Conservation (phyloP, 768 basidiomycete species). For the Tricholoma furcatifolium region DNA sequence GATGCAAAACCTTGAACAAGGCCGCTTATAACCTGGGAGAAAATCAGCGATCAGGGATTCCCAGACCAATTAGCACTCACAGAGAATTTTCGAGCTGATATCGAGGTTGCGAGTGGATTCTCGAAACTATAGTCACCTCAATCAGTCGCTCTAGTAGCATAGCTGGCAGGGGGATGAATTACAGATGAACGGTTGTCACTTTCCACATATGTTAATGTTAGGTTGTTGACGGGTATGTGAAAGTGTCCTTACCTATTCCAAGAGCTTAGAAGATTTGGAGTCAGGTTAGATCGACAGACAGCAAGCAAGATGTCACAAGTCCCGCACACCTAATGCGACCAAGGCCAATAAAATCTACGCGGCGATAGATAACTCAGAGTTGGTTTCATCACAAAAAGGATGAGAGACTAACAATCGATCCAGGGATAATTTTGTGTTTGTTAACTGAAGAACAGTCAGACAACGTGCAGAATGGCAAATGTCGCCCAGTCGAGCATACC, state of each 20-base stretch:
- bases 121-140: neutral
- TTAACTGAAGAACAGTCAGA: neutral
- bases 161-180: neutral
- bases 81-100: constrained; percentile 5
- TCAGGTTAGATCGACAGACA: neutral
- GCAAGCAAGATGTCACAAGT: neutral
- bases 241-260: constrained; percentile 3
- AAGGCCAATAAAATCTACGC: constrained; percentile 7
- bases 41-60: neutral
- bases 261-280: neutral
- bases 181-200: constrained; percentile 12
- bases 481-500: neutral
- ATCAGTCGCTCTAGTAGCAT: neutral
- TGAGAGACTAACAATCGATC: neutral
- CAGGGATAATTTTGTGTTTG: neutral
- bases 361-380: neutral
- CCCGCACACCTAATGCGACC: neutral
- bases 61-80: neutral
- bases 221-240: neutral
- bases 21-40: constrained; percentile 2
- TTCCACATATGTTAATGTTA: neutral
- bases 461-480: neutral
- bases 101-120: constrained; percentile 7
- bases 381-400: neutral
- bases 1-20: constrained; percentile 10